Conservation (phyloP, 306 rosid species). For the Alnus glutinosa region DNA sequence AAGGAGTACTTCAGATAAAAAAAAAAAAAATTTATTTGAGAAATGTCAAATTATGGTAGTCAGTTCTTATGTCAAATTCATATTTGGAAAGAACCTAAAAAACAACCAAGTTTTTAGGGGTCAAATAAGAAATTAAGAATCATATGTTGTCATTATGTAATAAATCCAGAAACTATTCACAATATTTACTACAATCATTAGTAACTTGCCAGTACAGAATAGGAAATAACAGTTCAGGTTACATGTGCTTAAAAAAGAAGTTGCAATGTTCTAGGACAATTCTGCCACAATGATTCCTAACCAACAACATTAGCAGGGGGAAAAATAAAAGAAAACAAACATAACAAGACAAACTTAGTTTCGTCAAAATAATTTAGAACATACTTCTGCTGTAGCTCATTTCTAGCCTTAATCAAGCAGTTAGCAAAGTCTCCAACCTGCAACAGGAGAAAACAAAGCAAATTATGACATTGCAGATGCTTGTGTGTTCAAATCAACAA, state of each 20-base stretch:
- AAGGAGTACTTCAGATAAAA: background rate
- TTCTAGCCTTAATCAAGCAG: conserved; percentile 74
- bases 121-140: background rate
- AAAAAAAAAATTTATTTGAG: background rate
- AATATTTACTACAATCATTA: background rate
- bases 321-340: conserved; percentile 2
- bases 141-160: background rate
- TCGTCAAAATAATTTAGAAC: conserved; percentile 30
- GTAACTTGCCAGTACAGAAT: background rate
- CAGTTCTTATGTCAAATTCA: background rate
- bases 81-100: background rate
- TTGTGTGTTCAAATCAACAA: conserved; percentile 9
- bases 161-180: background rate
- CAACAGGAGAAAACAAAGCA: conserved; percentile 26
- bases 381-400: conserved; percentile 84
- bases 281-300: background rate
- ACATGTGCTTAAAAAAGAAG: background rate
- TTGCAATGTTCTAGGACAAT: conserved; percentile 10
- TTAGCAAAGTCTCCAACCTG: conserved; percentile 86
- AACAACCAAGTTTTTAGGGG: background rate
- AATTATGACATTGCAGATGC: conserved; percentile 12
- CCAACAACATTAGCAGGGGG: conserved; percentile 3
- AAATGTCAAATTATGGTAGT: background rate
- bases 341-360: conserved; percentile 3
- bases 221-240: background rate